A percentile compares a stretch with the other conserved stretches of the same genome.
These are phyloP conservation scores for Asterella californica DNA, from an alignment of 225 moss, liverwort and hornwort genomes.

Conservation along the genomic window DNA sequence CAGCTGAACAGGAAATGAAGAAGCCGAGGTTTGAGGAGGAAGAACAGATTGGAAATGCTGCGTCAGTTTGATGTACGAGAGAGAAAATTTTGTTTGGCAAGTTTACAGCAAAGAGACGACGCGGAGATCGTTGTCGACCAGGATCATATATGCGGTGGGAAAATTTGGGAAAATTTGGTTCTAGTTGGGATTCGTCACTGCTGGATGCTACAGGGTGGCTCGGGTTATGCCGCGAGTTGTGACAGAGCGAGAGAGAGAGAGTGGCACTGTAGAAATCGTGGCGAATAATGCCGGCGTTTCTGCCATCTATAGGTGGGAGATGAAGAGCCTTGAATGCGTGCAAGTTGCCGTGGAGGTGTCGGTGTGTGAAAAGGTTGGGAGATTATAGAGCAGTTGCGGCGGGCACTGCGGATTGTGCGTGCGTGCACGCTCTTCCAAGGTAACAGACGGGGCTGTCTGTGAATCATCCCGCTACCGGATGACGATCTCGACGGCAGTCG, in stretches of 20 bases:
- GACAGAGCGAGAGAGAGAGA: conserved; percentile 2
- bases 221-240: conserved; percentile 17
- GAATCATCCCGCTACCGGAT: background rate
- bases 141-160: background rate
- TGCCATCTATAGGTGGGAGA: conserved; percentile 1
- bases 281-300: background rate
- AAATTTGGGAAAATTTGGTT: background rate
- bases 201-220: background rate
- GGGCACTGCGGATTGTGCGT: background rate
- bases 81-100: background rate
- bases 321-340: conserved; percentile 9
- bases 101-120: background rate
- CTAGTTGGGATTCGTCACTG: background rate
- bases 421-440: background rate
- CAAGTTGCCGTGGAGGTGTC: background rate
- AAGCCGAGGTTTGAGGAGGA: background rate
- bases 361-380: background rate
- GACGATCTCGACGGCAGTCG: conserved; percentile 3
- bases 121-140: background rate
- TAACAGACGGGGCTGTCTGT: background rate
- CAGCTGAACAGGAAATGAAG: conserved; percentile 1
- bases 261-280: conserved; percentile 9
- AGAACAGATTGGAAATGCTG: background rate
- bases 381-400: background rate
- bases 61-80: background rate